Percentiles rank a stretch among this genome's conserved stretches.
phyloP scores from a whole-genome alignment of 139 green algal genomes.

The Chlamydomonas sp. region DNA sequence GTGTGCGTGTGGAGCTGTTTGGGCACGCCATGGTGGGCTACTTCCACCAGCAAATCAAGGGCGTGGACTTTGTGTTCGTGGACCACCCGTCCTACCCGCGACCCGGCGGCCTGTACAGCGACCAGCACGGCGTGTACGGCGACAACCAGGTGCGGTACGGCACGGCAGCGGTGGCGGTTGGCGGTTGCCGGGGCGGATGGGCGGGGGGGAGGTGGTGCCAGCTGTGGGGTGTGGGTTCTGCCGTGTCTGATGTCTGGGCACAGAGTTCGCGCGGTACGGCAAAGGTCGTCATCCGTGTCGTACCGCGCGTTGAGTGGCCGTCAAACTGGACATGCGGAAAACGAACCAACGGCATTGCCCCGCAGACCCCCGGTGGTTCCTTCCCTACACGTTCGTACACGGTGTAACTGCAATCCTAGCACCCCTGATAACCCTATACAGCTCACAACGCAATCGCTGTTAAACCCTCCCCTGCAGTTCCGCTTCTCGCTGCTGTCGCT shows the following conservation, averaged over 20 bases:
- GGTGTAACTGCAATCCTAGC: no score
- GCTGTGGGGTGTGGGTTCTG: not conserved
- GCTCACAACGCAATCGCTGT: not conserved
- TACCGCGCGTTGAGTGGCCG: no score
- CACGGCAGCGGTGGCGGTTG: not conserved
- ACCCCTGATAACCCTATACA: not conserved
- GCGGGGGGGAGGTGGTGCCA: not conserved
- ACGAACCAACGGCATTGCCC: no score
- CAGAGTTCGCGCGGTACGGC: no score
- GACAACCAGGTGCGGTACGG: constrained; percentile 79
- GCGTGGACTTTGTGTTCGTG: constrained; percentile 90
- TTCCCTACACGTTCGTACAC: no score
- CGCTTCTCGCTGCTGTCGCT: constrained; percentile 81
- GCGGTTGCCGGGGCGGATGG: not conserved
- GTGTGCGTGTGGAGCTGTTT: not conserved
- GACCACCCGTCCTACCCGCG: constrained; percentile 79
- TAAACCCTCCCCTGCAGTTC: constrained; percentile 56
- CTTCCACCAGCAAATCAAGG: constrained; percentile 55
- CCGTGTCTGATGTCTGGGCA: no score
- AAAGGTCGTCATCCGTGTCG: no score
- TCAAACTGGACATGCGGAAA: no score
- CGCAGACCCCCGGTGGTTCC: no score
- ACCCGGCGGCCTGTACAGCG: constrained; percentile 79
- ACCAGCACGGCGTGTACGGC: constrained; percentile 77
- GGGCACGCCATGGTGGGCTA: constrained; percentile 47